Evolutionary conservation across 495 filamentous ascomycete genomes (phyloP), one percentile per base, ranked within the genome.

Genomic region (Aspergillus olivimuriae): DNA sequence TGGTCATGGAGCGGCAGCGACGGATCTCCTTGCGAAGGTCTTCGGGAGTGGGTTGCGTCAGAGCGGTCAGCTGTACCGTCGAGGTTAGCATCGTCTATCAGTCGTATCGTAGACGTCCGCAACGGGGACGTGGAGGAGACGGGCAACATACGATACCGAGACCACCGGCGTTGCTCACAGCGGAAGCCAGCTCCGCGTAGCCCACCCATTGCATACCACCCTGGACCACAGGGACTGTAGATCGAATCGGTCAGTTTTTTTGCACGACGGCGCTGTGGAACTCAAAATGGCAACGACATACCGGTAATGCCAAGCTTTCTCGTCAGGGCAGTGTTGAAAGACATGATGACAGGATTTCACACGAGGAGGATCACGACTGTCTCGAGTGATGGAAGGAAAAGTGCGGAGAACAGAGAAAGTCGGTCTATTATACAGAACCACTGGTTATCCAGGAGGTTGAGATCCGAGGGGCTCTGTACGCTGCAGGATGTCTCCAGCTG

Each of bases 171-270:
- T 95, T 98, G 66, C 82, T 90, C 48, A 98, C 92, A 34, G 92
- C 92, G 51, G 85, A 78, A 44, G 89, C 91, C 58, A 98, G 77
- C 66, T 95, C 91, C 35, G 91, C 91, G 61, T 89, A 89, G 56
- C 86, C 86, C 36, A 73, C 80, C 82, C 82, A 87, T 78, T 95
- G 89, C 89, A 95, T 96, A 43, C 92, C 92, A 61, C 92, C 92
- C 74, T 98, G 92, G 34, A 98, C 87, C n/a, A 98, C 75, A 45
- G 92, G 92, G 51, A 96, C 89, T 92, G 52, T 12, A 47, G 19
- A 11, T 16, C 11, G 23, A n/a, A n/a, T n/a, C n/a, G n/a, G n/a
- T n/a, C n/a, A n/a, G n/a, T n/a, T n/a, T n/a, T n/a, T n/a, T n/a
- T n/a, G n/a, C n/a, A n/a, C n/a, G n/a, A n/a, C n/a, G n/a, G n/a